Evolutionary conservation across 148 eudicot species (phyloP).

Genomic region (Selenicereus undatus): DNA sequence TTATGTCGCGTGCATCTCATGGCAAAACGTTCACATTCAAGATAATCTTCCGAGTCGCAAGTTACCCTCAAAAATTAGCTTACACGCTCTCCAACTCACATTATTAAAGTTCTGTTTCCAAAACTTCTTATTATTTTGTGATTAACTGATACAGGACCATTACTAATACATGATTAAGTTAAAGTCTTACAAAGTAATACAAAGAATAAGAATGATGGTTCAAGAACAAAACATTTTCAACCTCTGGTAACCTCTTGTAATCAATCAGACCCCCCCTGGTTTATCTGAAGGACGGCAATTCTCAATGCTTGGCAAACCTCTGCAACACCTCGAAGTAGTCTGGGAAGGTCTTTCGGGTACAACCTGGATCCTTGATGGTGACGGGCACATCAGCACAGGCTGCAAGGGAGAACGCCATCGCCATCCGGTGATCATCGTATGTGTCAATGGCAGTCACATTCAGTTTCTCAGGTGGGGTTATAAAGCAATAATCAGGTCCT

Average conservation of each 20-base stretch:
- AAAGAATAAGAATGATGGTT: conserved; percentile 10
- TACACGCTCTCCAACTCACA: too few relatives aligned
- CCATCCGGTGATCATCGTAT: conserved; percentile 97
- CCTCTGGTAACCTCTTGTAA: neutral
- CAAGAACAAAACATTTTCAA: conserved; percentile 1
- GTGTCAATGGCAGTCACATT: conserved; percentile 86
- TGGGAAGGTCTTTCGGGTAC: conserved; percentile 96
- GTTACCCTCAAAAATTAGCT: too few relatives aligned
- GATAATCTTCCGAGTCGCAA: too few relatives aligned
- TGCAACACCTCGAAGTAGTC: conserved; percentile 89
- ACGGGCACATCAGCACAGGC: conserved; percentile 94
- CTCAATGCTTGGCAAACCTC: conserved; percentile 59
- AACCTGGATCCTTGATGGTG: conserved; percentile 86
- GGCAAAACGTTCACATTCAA: too few relatives aligned
- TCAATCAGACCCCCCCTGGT: neutral
- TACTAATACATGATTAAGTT: neutral
- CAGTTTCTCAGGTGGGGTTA: conserved; percentile 87
- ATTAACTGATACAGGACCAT: conserved; percentile 13
- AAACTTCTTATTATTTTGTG: neutral
- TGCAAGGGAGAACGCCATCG: conserved; percentile 97
- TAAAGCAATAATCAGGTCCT: conserved; percentile 91
- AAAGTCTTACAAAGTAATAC: conserved; percentile 21
- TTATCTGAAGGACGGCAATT: neutral
- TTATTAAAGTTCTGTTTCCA: too few relatives aligned
- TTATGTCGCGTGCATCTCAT: too few relatives aligned